Evolutionary conservation across 73 alveolate species (phyloP), one percentile per base, ranked within the genome.

Genomic region (Paraurostyla sp.): DNA sequence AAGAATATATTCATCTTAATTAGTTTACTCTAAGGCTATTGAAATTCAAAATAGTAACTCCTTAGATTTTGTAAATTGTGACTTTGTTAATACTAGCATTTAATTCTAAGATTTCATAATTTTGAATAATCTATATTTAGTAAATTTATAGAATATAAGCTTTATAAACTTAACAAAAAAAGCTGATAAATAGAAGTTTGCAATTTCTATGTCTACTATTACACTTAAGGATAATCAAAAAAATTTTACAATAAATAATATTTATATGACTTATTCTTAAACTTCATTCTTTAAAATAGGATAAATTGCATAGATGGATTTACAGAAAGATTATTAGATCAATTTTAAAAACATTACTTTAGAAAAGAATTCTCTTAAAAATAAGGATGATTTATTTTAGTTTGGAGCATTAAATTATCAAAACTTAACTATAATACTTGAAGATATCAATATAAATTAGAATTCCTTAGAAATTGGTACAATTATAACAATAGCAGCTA

Each of bases 11-110:
- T 30, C 49, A 9, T 13, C 63, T 78, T 4, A 78, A 29, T 78
- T 78, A 13, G 1, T 25, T 48, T 78, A 78, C 33, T 76, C 80
- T n/a, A 78, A 54, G 42, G 89, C 89, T 2, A 30, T 78, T 27
- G 59, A 78, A 33, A 54, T 49, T 25, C 73, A 75, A 15, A 15
- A 15, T 15, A 73, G 73, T 4, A 23, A 22, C 30, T 23, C 27
- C 15, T 38, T 78, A 18, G 59, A 29, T 36, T 32, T 78, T 6
- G 13, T 0, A 30, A 57, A 51, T 6, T 36, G 45, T 7, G 27
- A 7, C 15, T 78, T n/a, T 78, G 52, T 48, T 0, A 51, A 32
- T 20, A 78, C 18, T 27, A 16, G 11, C 4, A 38, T 78, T 18
- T 15, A 51, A 35, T 15, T 27, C 76, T 9, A 46, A 2, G 80